Base-by-base conservation (phyloP, 169 alveolate genomes). In the Plasmodium falciparum region DNA sequence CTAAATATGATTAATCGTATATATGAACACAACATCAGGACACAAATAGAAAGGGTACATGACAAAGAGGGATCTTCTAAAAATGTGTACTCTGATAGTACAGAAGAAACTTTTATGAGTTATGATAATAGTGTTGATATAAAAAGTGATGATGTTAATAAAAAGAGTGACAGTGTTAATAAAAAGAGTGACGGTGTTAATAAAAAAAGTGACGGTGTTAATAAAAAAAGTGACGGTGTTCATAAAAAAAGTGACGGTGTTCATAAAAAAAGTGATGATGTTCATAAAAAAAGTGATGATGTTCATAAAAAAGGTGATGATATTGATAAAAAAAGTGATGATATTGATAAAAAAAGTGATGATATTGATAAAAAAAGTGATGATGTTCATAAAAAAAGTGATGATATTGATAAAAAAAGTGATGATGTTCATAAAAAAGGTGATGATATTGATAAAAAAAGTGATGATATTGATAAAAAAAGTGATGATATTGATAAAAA, bases 21-120 rank as follows among this genome's bases (percentile, higher is more conserved):
- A 12, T 39, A 33, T 66, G 74, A 66, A 66, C 29, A 66, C 20
- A 89, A 74, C 0, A 54, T 50, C 1, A 11, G 29, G 6, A 59
- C 12, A 15, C 74, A 20, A 58, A 13, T 54, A 70, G 69, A 50
- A 26, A 70, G 45, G 26, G 63, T 7, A 12, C 26, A 33, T 3
- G 47, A 8, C 1, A 54, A n/a, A n/a, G 63, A 0, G 11, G 20
- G 20, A 54, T 4, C 15, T 1, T 54, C 63, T 3, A 54, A 54
- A 17, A n/a, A 15, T 20, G 4, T 13, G 67, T 20, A 58, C 3
- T 58, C 12, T 58, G 39, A 17, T 17, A 8, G 13, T 15, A 15
- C 3, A 58, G 24, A 58, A 15, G 24, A 17, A 58, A 58, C 24
- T 5, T 12, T 8, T 63, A 43, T 54, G 15, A 1, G 15, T n/a